Evolutionary conservation across 768 basidiomycete species (phyloP).

Genomic region (Suillus paluster): DNA sequence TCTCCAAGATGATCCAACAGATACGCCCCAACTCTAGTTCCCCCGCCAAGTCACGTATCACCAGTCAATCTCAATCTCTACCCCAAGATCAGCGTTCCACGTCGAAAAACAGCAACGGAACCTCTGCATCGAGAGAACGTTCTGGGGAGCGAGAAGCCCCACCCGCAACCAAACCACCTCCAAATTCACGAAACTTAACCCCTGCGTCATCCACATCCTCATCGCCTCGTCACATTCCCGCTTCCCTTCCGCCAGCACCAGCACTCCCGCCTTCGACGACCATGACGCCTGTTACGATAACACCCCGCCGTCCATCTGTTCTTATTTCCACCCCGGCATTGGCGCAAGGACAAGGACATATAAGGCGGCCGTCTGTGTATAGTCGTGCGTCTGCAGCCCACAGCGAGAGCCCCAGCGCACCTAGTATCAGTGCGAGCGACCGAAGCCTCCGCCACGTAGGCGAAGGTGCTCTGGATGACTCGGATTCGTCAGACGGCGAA

Average conservation of each 20-base stretch:
- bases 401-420: slow-evolving; percentile 38
- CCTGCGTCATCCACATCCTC: slow-evolving; percentile 62
- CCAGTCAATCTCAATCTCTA: slow-evolving; percentile 3
- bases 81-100: slow-evolving; percentile 17
- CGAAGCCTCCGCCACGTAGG: slow-evolving; percentile 67
- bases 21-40: slow-evolving; percentile 23
- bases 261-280: slow-evolving; percentile 36
- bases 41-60: slow-evolving; percentile 27
- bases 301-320: slow-evolving; percentile 44
- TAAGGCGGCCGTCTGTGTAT: slow-evolving; percentile 44
- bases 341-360: slow-evolving; percentile 29
- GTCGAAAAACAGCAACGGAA: slow-evolving; percentile 17
- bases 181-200: slow-evolving; percentile 52
- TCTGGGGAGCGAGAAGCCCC: slow-evolving; percentile 20
- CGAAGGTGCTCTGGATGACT: slow-evolving; percentile 79
- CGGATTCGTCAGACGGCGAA: slow-evolving; percentile 58
- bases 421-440: slow-evolving; percentile 39
- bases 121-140: slow-evolving; percentile 35
- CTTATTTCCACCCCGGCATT: slow-evolving; percentile 41
- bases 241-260: slow-evolving; percentile 45
- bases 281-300: slow-evolving; percentile 52
- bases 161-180: slow-evolving; percentile 31
- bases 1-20: slow-evolving; percentile 4
- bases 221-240: slow-evolving; percentile 52
- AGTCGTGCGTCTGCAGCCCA: slow-evolving; percentile 48